A percentile compares a stretch with the other conserved stretches of the same genome.
phyloP scores from a whole-genome alignment of 441 rosid genomes.

The Mallotus japonicus region DNA sequence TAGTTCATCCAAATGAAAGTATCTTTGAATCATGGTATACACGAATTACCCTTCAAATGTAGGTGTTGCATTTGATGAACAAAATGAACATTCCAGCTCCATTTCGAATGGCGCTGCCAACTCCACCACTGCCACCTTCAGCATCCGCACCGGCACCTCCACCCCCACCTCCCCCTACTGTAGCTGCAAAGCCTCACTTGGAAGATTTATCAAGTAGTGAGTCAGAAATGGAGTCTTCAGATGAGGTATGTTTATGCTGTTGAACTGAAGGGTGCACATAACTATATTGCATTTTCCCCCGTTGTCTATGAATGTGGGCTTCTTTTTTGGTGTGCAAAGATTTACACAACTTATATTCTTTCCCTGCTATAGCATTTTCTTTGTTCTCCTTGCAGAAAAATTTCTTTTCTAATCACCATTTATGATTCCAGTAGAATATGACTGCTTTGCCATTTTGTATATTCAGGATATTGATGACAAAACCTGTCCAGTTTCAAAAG shows the following conservation, averaged over 20 bases:
- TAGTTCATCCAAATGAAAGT: constrained; percentile 3
- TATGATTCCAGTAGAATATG: constrained; percentile 1
- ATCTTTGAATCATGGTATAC: constrained; percentile 6
- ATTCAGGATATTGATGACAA: constrained; percentile 46
- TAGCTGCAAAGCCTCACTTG: constrained; percentile 35
- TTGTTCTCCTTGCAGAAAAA: background rate
- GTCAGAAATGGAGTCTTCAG: constrained; percentile 92
- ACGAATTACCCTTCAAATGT: constrained; percentile 15
- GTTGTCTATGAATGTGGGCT: too few species aligned
- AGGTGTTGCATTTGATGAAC: constrained; percentile 98
- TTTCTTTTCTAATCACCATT: background rate
- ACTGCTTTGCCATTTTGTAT: constrained; percentile 22
- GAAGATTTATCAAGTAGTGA: constrained; percentile 71
- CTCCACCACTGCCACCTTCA: constrained; percentile 83
- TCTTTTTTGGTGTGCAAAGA: background rate
- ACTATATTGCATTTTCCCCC: too few species aligned
- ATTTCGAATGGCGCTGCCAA: constrained; percentile 89
- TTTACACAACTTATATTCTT: background rate
- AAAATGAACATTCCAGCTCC: constrained; percentile 99
- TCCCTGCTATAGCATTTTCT: too few species aligned
- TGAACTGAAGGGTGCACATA: background rate
- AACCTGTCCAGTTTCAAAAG: constrained; percentile 25
- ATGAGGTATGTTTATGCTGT: constrained; percentile 50
- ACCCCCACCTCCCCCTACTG: constrained; percentile 44
- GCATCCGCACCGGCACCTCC: constrained; percentile 45